phyloP scores from a whole-genome alignment of 257 asterid species.

The Solanum pinnatisectum region DNA sequence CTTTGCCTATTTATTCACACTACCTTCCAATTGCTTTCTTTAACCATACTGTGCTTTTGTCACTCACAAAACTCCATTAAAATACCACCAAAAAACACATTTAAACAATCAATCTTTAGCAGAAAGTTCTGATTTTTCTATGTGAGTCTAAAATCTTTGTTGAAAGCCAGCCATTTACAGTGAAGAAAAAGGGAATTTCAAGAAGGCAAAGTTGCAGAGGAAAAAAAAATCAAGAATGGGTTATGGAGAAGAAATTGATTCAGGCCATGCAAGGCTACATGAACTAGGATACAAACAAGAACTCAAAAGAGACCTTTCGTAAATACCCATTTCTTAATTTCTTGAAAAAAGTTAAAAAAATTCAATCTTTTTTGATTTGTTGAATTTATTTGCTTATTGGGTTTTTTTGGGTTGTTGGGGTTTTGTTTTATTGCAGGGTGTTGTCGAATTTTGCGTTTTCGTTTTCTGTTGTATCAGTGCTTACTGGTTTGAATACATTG shows the following conservation, averaged over 20 bases:
- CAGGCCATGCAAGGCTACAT: conserved; percentile 80
- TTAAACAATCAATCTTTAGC: background rate
- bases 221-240: background rate
- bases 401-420: background rate
- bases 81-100: background rate
- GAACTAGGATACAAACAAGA: conserved; percentile 97
- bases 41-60: background rate
- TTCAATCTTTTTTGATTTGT: background rate
- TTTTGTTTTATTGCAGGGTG: conserved; percentile 38
- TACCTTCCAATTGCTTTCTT: background rate
- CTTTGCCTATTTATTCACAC: background rate
- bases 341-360: background rate
- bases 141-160: background rate
- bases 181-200: background rate
- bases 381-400: background rate
- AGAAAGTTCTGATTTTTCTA: background rate
- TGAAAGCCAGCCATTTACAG: background rate
- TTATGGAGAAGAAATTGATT: conserved; percentile 23
- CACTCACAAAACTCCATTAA: background rate
- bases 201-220: background rate
- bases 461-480: conserved; percentile 82
- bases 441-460: conserved; percentile 88
- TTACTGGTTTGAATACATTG: conserved; percentile 83
- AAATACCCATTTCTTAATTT: conserved; percentile 8
- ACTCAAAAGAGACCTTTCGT: conserved; percentile 99